Evolutionary conservation across 2,329 filamentous ascomycete genomes (phyloP), one percentile per base, ranked within the genome.

Genomic region (Pyrenophora graminea): DNA sequence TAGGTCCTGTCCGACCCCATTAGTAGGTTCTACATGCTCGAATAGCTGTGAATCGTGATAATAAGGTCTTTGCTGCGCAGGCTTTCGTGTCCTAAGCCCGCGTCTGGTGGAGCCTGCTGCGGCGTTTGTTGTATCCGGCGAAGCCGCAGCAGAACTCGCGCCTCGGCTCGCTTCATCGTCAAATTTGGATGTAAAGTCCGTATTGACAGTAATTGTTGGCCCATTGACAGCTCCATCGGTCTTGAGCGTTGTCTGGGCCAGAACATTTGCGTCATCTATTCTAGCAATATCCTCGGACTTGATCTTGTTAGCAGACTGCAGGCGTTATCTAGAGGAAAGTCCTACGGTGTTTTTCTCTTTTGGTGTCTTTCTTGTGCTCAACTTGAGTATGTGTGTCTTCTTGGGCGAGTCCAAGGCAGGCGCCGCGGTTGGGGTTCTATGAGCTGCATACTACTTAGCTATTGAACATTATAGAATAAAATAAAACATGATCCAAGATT

Each of bases 21-120:
- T 48, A 12, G 21, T 32, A 7, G 56, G 56, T 27, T 53, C 53
- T 19, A 45, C 50, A 18, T 59, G 54, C 19, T 71, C 67, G 33
- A 69, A 71, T 3, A 69, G 44, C 39, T 71, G 65, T 13, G 66
- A 67, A 54, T 70, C 60, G 23, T 69, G 66, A 36, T 61, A 67
- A 53, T 72, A 72, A 8, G 70, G 70, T 19, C 68, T 60, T 45
- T 71, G 65, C 43, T 72, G 70, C 15, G 70, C 67, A 30, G 69
- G 66, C 34, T 67, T 69, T 46, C 70, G 61, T 21, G 59, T 58
- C 17, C 70, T 67, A n/a, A 72, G 55, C 12, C 67, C 67, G 27
- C 70, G 65, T 40, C 69, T 59, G 4, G 63, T 58, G 13, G 61
- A 51, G 23, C 64, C 41, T 15, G 66, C 56, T 43, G 64, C 57